A percentile compares a stretch with the other conserved stretches of the same genome.
These are phyloP conservation scores for Fusarium haematococcum DNA, from an alignment of 2,329 filamentous ascomycete species.

Conservation along the genomic window DNA sequence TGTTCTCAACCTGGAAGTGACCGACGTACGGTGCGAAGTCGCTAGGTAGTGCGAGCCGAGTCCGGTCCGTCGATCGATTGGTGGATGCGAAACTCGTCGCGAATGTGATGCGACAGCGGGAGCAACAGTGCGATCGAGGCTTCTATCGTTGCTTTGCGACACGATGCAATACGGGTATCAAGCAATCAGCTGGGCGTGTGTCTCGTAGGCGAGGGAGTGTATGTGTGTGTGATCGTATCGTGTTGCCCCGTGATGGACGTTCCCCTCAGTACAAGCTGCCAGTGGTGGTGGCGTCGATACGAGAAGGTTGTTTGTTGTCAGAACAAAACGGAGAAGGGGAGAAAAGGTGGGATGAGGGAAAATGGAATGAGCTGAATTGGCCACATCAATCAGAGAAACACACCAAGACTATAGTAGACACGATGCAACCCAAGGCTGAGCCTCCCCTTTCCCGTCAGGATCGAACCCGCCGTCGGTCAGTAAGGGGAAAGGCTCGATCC, in stretches of 20 bases:
- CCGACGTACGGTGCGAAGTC: slow-evolving; percentile 17
- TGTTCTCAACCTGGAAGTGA: background rate
- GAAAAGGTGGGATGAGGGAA: background rate
- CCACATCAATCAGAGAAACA: background rate
- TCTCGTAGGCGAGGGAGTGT: background rate
- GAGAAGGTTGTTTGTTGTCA: background rate
- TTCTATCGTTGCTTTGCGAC: slow-evolving; percentile 14
- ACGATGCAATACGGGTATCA: slow-evolving; percentile 11
- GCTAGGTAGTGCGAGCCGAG: slow-evolving; percentile 4
- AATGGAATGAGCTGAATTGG: slow-evolving; percentile 12
- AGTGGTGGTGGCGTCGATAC: background rate
- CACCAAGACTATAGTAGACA: background rate
- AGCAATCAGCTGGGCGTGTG: slow-evolving; percentile 18
- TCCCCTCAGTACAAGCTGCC: background rate
- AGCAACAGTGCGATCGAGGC: slow-evolving; percentile 28
- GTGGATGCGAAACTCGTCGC: slow-evolving; percentile 3
- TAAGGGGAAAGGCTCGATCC: slow-evolving; percentile 9
- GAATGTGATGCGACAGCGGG: slow-evolving; percentile 20
- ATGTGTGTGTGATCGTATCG: slow-evolving; percentile 9
- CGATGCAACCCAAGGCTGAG: background rate
- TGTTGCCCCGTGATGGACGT: slow-evolving; percentile 5
- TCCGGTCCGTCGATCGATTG: background rate
- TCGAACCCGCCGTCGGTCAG: background rate
- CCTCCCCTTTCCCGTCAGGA: slow-evolving; percentile 3
- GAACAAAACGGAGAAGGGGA: background rate